Evolutionary conservation across 306 rosid genomes (phyloP).

Genomic region (Nissolia schottii): DNA sequence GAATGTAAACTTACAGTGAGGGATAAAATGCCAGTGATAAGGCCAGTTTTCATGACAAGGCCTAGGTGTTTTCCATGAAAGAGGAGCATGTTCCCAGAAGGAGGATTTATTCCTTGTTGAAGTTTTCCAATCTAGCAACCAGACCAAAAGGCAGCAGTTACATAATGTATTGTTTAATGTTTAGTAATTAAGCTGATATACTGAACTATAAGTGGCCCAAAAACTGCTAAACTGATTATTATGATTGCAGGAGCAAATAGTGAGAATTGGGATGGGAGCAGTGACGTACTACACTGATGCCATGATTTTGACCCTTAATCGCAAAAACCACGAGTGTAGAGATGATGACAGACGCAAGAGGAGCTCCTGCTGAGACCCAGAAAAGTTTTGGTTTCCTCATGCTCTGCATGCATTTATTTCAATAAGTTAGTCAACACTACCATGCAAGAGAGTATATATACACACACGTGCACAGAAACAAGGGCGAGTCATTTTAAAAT

Average conservation of each 20-base stretch:
- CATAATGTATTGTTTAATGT: no score
- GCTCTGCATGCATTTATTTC: constrained; percentile 47
- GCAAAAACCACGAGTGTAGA: constrained; percentile 79
- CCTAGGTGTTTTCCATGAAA: constrained; percentile 56
- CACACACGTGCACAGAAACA: background rate
- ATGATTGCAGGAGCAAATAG: background rate
- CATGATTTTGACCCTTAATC: constrained; percentile 59
- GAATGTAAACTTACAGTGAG: constrained; percentile 61
- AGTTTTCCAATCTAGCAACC: constrained; percentile 78
- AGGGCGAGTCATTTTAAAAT: no score
- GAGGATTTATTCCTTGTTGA: constrained; percentile 79
- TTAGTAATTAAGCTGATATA: background rate
- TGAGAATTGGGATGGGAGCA: background rate
- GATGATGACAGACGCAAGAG: constrained; percentile 67
- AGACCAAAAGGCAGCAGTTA: background rate
- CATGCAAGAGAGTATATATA: background rate
- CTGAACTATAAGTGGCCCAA: background rate
- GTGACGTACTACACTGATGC: constrained; percentile 69
- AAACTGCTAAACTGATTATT: background rate
- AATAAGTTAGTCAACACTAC: constrained; percentile 1
- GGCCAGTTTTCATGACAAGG: constrained; percentile 69
- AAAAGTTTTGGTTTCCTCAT: constrained; percentile 69
- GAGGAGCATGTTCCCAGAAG: constrained; percentile 69
- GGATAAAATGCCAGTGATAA: constrained; percentile 87
- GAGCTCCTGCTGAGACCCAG: constrained; percentile 98